These are phyloP conservation scores for barley (Hordeum vulgare) DNA, from an alignment of 176 grass and related monocot genomes.

Conservation along the genomic window DNA sequence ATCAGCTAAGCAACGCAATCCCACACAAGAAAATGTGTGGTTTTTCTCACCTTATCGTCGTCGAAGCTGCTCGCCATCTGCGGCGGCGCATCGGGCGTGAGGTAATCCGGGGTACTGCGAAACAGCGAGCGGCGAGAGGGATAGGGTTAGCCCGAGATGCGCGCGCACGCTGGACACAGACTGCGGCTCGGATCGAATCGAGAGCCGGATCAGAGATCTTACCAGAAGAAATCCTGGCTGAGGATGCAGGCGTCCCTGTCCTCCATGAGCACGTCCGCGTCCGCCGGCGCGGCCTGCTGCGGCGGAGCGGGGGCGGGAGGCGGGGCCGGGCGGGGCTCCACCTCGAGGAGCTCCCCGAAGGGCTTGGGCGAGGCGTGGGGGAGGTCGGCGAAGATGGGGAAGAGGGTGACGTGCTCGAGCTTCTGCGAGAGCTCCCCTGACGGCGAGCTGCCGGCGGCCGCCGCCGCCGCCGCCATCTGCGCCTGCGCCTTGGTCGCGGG, in stretches of 20 bases:
- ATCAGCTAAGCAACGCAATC: not conserved
- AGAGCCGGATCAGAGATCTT: not conserved
- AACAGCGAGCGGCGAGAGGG: not conserved
- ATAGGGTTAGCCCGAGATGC: not conserved
- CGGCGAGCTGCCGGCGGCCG: constrained; percentile 28
- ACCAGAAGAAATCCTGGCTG: constrained; percentile 98
- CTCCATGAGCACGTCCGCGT: constrained; percentile 46
- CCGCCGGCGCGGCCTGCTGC: not conserved
- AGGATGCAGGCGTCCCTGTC: constrained; percentile 78
- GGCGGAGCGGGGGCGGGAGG: not conserved
- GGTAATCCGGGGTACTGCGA: constrained; percentile 85
- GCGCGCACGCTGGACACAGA: too few species aligned
- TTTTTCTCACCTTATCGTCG: constrained; percentile 48
- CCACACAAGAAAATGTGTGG: not conserved
- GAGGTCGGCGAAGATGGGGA: constrained; percentile 21
- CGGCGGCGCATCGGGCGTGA: constrained; percentile 71
- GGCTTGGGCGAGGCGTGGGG: not conserved
- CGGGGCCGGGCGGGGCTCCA: not conserved
- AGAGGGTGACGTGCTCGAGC: constrained; percentile 56
- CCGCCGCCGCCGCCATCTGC: not conserved
- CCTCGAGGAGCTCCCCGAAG: constrained; percentile 64
- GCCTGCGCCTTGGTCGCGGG: constrained; percentile 1
- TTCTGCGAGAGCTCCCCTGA: constrained; percentile 54
- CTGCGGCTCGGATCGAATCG: not conserved
- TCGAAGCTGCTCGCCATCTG: constrained; percentile 45